phyloP scores from a whole-genome alignment of 1,139 yeast genomes.

The Yamadazyma kanchanaburiensis region DNA sequence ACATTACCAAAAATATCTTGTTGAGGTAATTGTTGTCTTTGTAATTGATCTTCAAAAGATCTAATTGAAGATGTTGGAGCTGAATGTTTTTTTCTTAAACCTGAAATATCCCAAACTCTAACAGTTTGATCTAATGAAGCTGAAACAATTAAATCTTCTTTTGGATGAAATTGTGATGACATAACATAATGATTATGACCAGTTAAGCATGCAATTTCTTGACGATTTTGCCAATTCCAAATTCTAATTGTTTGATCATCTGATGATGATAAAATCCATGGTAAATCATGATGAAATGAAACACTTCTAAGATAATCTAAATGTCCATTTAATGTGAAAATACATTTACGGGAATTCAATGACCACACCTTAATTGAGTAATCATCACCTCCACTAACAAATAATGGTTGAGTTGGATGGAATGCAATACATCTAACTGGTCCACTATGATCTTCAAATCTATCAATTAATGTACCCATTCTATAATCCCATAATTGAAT shows the following conservation, averaged over 20 bases:
- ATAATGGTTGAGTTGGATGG: conserved; percentile 97
- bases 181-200: conserved; percentile 98
- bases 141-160: conserved; percentile 90
- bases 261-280: conserved; percentile 95
- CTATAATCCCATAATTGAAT: conserved; percentile 99
- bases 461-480: conserved; percentile 95
- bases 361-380: conserved; percentile 97
- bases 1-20: conserved; percentile 94
- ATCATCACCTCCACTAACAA: conserved; percentile 97
- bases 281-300: conserved; percentile 91
- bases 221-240: conserved; percentile 99
- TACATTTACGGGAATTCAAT: conserved; percentile 81
- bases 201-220: conserved; percentile 93
- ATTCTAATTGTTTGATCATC: conserved; percentile 98
- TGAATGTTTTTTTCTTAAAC: conserved; percentile 91
- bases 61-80: conserved; percentile 62
- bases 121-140: conserved; percentile 99
- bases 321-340: conserved; percentile 90
- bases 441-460: conserved; percentile 98
- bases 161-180: conserved; percentile 97
- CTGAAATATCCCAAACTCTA: conserved; percentile 97
- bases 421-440: conserved; percentile 95
- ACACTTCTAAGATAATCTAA: conserved; percentile 94
- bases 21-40: conserved; percentile 68
- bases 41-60: conserved; percentile 76